Evolutionary conservation across 2,329 filamentous ascomycete species (phyloP).

Genomic region (Alternaria sp.): DNA sequence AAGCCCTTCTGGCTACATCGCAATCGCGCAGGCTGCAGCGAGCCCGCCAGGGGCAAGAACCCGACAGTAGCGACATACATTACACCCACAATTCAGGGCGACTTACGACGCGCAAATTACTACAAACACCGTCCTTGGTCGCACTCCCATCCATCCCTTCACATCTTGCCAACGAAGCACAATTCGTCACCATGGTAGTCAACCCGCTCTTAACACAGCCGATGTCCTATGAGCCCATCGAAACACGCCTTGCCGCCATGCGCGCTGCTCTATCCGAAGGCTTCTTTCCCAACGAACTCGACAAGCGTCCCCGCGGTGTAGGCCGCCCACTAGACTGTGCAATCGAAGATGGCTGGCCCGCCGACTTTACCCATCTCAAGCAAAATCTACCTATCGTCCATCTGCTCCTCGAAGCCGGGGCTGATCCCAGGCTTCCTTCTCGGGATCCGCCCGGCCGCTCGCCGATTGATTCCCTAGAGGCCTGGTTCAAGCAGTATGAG

Average conservation of each 20-base stretch:
- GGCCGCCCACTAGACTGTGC: not conserved
- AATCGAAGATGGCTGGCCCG: not conserved
- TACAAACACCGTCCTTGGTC: not conserved
- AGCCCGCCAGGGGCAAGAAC: no score
- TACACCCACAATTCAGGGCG: not conserved
- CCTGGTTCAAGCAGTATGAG: not conserved
- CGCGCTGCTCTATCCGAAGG: not conserved
- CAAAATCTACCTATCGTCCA: not conserved
- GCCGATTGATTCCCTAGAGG: not conserved
- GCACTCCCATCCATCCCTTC: not conserved
- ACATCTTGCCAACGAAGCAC: not conserved
- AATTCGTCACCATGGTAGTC: not conserved
- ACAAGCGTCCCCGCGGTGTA: not conserved
- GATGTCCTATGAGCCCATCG: not conserved
- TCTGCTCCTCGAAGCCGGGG: not conserved
- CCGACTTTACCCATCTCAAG: not conserved
- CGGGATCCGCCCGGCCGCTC: not conserved
- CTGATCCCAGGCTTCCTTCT: not conserved
- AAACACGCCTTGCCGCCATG: not conserved
- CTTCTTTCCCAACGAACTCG: not conserved
- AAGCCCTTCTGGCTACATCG: not conserved
- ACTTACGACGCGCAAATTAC: not conserved
- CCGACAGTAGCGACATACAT: not conserved
- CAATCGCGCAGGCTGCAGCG: not conserved
- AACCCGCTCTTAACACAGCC: not conserved